phyloP scores from a whole-genome alignment of 768 basidiomycete species.

The Phlebiopsis flavidoalba region DNA sequence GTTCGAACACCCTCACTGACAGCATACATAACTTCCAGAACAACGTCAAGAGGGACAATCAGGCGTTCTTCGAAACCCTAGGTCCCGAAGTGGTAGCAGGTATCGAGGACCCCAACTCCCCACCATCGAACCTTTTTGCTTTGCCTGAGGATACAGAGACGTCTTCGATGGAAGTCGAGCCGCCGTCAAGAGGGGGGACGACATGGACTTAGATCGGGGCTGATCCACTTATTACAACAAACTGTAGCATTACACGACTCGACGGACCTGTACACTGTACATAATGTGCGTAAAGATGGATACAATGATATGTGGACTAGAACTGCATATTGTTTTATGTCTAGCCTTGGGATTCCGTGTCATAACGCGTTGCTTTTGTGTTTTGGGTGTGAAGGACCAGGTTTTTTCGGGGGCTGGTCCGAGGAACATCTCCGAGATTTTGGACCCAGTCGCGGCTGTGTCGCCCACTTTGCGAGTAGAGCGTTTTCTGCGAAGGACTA shows the following conservation, averaged over 20 bases:
- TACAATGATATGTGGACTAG: not conserved
- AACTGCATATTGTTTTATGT: not conserved
- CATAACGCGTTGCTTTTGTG: conserved; percentile 87
- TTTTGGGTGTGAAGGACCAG: conserved; percentile 86
- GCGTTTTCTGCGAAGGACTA: conserved; percentile 58
- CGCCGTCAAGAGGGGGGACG: not conserved
- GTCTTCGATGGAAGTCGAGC: conserved; percentile 1
- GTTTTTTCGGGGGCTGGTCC: conserved; percentile 78
- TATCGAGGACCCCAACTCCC: conserved; percentile 20
- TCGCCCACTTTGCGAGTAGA: conserved; percentile 72
- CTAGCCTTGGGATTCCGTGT: conserved; percentile 22
- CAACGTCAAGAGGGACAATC: conserved; percentile 33
- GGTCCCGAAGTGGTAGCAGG: conserved; percentile 22
- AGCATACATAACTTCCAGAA: conserved; percentile 23
- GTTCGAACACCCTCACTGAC: not conserved
- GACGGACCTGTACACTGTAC: not conserved
- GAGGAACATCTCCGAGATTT: conserved; percentile 92
- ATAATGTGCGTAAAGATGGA: not conserved
- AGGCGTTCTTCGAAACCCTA: conserved; percentile 30
- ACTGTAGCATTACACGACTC: not conserved
- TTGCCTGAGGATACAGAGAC: conserved; percentile 2
- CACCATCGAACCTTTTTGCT: conserved; percentile 12
- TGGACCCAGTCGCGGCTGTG: conserved; percentile 83
- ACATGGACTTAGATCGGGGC: conserved; percentile 1
- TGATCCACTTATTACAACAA: not conserved